Evolutionary conservation across 176 grass and related monocot species (phyloP).

Genomic region (Triticum timopheevii): DNA sequence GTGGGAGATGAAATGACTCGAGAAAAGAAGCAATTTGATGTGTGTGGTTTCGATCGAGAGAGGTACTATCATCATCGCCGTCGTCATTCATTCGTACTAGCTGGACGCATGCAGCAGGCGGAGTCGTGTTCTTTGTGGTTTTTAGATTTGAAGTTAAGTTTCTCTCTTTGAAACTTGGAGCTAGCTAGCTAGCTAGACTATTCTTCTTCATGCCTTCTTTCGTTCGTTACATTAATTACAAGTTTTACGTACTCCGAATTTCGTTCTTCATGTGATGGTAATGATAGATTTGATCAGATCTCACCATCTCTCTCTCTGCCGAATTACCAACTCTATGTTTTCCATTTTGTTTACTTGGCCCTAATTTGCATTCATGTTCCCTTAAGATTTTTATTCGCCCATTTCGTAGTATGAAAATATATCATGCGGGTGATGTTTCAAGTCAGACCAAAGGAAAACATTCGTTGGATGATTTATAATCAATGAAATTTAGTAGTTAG

Average conservation of each 20-base stretch:
- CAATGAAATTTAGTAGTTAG: too few relatives aligned
- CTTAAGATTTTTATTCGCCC: neutral
- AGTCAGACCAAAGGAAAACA: neutral
- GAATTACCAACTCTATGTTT: neutral
- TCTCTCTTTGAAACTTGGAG: slow-evolving; percentile 51
- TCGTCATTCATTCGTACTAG: neutral
- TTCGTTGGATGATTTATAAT: too few relatives aligned
- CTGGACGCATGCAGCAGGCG: slow-evolving; percentile 5
- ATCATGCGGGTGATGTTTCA: neutral
- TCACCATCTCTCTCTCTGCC: neutral
- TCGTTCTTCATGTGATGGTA: neutral
- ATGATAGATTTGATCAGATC: slow-evolving; percentile 28
- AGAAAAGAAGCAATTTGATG: slow-evolving; percentile 5
- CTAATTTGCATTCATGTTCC: neutral
- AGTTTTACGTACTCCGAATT: neutral
- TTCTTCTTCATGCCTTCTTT: slow-evolving; percentile 23
- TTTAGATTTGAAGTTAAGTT: neutral
- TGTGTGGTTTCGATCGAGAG: neutral
- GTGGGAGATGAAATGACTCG: neutral
- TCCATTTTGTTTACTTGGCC: neutral
- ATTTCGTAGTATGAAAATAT: neutral
- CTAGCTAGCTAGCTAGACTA: slow-evolving; percentile 4
- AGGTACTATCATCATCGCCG: neutral
- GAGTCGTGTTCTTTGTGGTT: slow-evolving; percentile 31
- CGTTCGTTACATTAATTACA: slow-evolving; percentile 37